Evolutionary conservation across 2,329 filamentous ascomycete genomes (phyloP).

Genomic region (Fusarium brevicatenulatum): DNA sequence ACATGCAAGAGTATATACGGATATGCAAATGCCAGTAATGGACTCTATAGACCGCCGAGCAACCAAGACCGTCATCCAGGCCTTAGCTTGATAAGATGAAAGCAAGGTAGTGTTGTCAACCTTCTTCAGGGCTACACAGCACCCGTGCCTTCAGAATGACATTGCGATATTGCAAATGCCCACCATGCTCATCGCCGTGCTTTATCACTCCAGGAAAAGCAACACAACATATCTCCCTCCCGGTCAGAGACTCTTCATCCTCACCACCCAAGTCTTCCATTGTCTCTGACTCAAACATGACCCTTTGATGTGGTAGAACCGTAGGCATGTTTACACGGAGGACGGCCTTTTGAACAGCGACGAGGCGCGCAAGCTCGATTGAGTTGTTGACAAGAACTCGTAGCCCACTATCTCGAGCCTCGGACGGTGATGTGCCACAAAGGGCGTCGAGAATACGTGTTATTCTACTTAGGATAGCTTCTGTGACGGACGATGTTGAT

Average conservation of each 20-base stretch:
- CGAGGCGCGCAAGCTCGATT: slow-evolving; percentile 65
- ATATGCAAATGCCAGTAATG: neutral
- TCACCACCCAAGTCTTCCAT: slow-evolving; percentile 76
- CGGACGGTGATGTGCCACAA: slow-evolving; percentile 53
- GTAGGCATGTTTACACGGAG: slow-evolving; percentile 66
- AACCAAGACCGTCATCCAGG: neutral
- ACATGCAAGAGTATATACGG: neutral
- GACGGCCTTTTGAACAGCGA: slow-evolving; percentile 68
- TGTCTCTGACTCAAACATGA: slow-evolving; percentile 64
- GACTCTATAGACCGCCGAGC: neutral
- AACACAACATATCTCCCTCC: slow-evolving; percentile 68
- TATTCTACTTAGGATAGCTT: slow-evolving; percentile 57
- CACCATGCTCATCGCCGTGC: slow-evolving; percentile 71
- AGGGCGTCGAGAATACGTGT: slow-evolving; percentile 62
- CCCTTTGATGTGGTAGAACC: slow-evolving; percentile 62
- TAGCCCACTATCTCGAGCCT: slow-evolving; percentile 63
- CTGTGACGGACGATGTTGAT: slow-evolving; percentile 56
- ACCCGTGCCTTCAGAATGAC: slow-evolving; percentile 74
- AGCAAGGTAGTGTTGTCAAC: neutral
- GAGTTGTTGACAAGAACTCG: slow-evolving; percentile 62
- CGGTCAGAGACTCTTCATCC: slow-evolving; percentile 64
- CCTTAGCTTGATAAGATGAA: neutral
- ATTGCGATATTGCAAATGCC: slow-evolving; percentile 69
- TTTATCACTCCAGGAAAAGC: slow-evolving; percentile 74
- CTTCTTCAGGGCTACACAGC: slow-evolving; percentile 62